Base-by-base conservation (phyloP, 208 protist species). In the Crithidia brevicula region DNA sequence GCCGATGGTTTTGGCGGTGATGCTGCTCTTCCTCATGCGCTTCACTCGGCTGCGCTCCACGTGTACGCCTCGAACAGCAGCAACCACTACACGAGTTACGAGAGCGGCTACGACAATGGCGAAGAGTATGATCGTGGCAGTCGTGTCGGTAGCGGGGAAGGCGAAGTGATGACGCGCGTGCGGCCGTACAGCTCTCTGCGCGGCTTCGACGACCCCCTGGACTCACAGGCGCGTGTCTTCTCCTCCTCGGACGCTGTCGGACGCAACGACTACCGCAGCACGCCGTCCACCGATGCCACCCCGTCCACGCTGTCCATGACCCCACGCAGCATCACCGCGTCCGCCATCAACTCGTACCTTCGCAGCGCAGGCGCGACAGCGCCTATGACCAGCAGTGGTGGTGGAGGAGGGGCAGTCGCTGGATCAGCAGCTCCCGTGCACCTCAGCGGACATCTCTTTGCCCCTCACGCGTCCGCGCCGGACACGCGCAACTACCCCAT, bases 401-500 rank as follows among this genome's bases (percentile, higher is more conserved):
- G 11, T 56, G 50, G 11, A 11, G 28, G 13, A 40, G 23, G 22
- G 25, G 47, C 6, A 16, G 47, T 2, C 23, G 16, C 43, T n/a
- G 22, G 13, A 49, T 5, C 43, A 9, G 40, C 43, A 38, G 25
- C 47, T n/a, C n/a, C n/a, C n/a, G n/a, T n/a, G n/a, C n/a, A n/a
- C n/a, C n/a, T n/a, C n/a, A n/a, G n/a, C n/a, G n/a, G n/a, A n/a
- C n/a, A n/a, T n/a, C n/a, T n/a, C n/a, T n/a, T n/a, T n/a, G n/a
- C 50, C 7, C 28, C 58, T 25, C 43, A 9, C 11, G 10, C 40
- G 16, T 25, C 53, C 25, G 20, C 50, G 15, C 16, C 3, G 18
- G 56, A 65, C 57, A 65, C 61, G 27, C 52, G 25, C 34, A 78
- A 76, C 46, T 74, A 74, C 69, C 58, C 69, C 0, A 60, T 67